phyloP scores from a whole-genome alignment of 2,329 filamentous ascomycete genomes.

The Teratosphaeria zuluensis region DNA sequence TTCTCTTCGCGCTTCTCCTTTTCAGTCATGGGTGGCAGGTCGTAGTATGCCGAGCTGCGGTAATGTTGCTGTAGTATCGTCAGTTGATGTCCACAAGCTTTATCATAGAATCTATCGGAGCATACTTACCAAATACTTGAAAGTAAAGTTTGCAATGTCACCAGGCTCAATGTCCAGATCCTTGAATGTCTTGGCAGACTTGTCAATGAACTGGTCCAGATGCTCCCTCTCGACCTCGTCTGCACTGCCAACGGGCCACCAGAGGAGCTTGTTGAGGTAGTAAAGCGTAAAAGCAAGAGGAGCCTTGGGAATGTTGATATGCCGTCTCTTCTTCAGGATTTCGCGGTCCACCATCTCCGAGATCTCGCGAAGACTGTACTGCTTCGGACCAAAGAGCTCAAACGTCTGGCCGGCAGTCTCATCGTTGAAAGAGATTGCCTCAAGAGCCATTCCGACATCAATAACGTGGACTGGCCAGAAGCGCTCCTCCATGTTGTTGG shows the following conservation, averaged over 20 bases:
- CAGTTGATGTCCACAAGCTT: constrained; percentile 17
- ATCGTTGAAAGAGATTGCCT: constrained; percentile 85
- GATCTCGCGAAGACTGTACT: constrained; percentile 85
- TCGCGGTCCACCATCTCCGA: constrained; percentile 81
- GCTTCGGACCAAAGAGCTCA: constrained; percentile 86
- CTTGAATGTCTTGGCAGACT: constrained; percentile 86
- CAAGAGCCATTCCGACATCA: constrained; percentile 80
- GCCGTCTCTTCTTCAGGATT: constrained; percentile 79
- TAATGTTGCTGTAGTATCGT: constrained; percentile 63
- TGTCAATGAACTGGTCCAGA: constrained; percentile 85
- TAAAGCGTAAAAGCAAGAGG: constrained; percentile 66
- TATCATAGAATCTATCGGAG: not conserved
- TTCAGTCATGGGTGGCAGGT: constrained; percentile 88
- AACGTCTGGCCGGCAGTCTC: constrained; percentile 81
- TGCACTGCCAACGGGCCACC: constrained; percentile 76
- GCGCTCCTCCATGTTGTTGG: constrained; percentile 87
- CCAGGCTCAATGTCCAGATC: constrained; percentile 84
- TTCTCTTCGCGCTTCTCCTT: constrained; percentile 89
- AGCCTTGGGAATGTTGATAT: constrained; percentile 80
- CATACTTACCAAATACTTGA: constrained; percentile 74
- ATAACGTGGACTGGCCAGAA: constrained; percentile 88
- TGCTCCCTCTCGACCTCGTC: constrained; percentile 90
- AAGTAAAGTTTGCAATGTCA: constrained; percentile 78
- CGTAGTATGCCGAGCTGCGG: constrained; percentile 80
- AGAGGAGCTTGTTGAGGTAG: constrained; percentile 70